phyloP scores from a whole-genome alignment of 305 asterid genomes.

The Fraxinus sp. region DNA sequence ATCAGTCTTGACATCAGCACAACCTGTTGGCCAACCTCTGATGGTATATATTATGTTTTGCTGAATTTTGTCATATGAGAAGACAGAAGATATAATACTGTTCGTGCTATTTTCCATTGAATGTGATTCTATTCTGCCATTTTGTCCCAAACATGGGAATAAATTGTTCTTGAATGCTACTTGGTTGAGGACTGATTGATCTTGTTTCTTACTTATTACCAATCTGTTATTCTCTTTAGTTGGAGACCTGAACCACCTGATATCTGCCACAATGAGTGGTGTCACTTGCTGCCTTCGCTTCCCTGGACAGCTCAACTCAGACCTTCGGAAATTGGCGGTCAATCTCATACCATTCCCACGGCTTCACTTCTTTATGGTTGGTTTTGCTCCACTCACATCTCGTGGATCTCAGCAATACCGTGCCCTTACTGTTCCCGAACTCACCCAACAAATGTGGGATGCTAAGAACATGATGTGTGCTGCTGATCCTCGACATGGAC shows the following conservation, averaged over 20 bases:
- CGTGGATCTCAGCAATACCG: constrained; percentile 43
- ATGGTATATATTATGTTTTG: background rate
- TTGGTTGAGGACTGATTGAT: background rate
- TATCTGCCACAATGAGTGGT: constrained; percentile 46
- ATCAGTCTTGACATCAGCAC: background rate
- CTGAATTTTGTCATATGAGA: background rate
- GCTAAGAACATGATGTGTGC: constrained; percentile 24
- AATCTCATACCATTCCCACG: constrained; percentile 45
- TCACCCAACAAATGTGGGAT: constrained; percentile 44
- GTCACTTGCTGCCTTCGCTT: constrained; percentile 50
- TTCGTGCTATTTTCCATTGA: background rate
- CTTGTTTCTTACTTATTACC: background rate
- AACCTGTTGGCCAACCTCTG: background rate
- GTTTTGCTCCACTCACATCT: constrained; percentile 41
- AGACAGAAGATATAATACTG: background rate
- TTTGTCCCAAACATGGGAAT: background rate
- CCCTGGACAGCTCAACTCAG: constrained; percentile 45
- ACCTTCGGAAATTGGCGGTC: constrained; percentile 38
- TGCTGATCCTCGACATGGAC: constrained; percentile 35
- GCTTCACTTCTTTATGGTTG: constrained; percentile 46
- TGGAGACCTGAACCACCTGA: constrained; percentile 45
- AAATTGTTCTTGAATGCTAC: background rate
- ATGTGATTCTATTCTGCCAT: background rate
- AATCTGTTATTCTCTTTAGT: background rate
- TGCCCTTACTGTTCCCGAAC: constrained; percentile 37